Percentiles rank a stretch among this genome's conserved stretches.
Conservation (phyloP, 768 basidiomycete species). For the Candolleomyces aberdarensis region DNA sequence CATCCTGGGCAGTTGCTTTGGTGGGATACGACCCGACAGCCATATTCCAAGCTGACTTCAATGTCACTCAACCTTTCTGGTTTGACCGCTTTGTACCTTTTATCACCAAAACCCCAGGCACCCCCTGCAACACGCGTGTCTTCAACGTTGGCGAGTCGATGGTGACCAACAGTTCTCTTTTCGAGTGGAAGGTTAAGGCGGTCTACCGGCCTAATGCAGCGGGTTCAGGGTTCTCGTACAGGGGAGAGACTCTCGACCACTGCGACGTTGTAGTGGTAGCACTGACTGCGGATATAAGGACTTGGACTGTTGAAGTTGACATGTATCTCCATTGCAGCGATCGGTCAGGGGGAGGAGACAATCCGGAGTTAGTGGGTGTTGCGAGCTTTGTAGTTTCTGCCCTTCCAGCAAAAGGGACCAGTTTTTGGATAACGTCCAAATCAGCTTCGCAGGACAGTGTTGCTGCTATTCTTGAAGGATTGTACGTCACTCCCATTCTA, state of each 20-base stretch:
- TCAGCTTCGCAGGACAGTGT: background rate
- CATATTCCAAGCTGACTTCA: conserved; percentile 17
- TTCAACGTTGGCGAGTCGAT: conserved; percentile 19
- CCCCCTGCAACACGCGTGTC: conserved; percentile 18
- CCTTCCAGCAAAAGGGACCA: conserved; percentile 14
- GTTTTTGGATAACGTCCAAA: conserved; percentile 12
- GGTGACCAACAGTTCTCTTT: conserved; percentile 18
- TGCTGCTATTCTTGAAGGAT: background rate
- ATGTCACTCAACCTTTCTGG: conserved; percentile 17
- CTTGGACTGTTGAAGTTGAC: conserved; percentile 15
- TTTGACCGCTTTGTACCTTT: conserved; percentile 15
- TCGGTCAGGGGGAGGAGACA: conserved; percentile 1
- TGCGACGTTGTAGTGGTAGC: conserved; percentile 18
- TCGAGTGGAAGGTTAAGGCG: conserved; percentile 17
- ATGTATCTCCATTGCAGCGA: conserved; percentile 13
- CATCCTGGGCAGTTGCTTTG: conserved; percentile 13
- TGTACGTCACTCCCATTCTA: background rate
- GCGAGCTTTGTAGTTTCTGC: conserved; percentile 13
- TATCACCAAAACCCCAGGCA: conserved; percentile 9
- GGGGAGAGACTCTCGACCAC: conserved; percentile 15
- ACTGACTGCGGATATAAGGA: conserved; percentile 14
- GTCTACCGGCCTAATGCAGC: conserved; percentile 16
- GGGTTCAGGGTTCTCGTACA: conserved; percentile 15
- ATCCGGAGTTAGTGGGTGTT: background rate
- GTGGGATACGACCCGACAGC: conserved; percentile 22